Evolutionary conservation across 306 rosid genomes (phyloP), one percentile per base, ranked within the genome.

Genomic region (Fragaria iinumae): DNA sequence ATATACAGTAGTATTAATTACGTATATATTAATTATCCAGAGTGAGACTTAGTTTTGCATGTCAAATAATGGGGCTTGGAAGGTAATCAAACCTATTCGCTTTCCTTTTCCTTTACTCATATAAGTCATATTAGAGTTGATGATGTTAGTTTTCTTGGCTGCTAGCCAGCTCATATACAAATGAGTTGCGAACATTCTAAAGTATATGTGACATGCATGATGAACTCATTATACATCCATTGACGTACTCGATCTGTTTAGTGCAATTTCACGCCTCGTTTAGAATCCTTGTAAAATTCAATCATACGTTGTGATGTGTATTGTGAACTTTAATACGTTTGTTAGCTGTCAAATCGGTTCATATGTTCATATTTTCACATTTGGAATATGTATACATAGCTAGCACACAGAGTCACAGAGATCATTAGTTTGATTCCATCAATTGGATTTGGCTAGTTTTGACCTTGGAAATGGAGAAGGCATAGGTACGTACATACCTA

Each of bases 81-180:
- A 72, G 82, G 82, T 71, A 82, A 77, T 77, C 85, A 77, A 71
- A 82, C 67, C 57, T 44, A 74, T 74, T 56, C 16, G 27, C 72
- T 73, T 77, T 81, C 69, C 78, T 77, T 82, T 59, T 53, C 36
- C n/a, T 73, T 44, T 72, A 82, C 82, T 77, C 82, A 68, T 77
- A 47, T 39, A 0, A 5, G 7, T 77, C 82, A 68, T 77, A 48
- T 39, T 6, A 6, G 8, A 39, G 8, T 60, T 38, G 72, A 38
- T 67, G 67, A 77, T 77, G 71, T 44, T 65, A 57, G 57, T 60
- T 67, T 82, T 77, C 60, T 56, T 47, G 80, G 71, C 80, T 71
- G 67, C 69, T 52, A 64, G 64, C 55, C 76, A 73, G 67, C 53
- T 39, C 76, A 53, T 52, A 8, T 6, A 52, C 57, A 60, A 11